phyloP scores from a whole-genome alignment of 2,329 filamentous ascomycete genomes.

The Mycogone perniciosa region DNA sequence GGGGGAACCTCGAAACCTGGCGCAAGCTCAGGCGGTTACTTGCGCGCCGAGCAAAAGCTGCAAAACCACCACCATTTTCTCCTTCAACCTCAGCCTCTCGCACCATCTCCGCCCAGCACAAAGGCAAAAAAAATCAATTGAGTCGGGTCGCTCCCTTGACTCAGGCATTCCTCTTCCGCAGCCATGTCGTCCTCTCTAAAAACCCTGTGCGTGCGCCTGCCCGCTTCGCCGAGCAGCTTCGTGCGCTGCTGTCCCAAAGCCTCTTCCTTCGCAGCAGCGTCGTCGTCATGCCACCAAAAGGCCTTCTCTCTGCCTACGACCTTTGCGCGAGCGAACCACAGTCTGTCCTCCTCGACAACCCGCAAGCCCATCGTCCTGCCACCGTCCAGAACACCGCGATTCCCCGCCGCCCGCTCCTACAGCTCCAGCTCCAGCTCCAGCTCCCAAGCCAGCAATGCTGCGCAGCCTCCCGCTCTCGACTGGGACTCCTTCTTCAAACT shows the following conservation, averaged over 20 bases:
- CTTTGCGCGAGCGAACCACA: slow-evolving; percentile 4
- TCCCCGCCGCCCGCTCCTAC: slow-evolving; percentile 7
- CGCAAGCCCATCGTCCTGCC: slow-evolving; percentile 4
- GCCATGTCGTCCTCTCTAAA: slow-evolving; percentile 27
- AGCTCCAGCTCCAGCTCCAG: slow-evolving; percentile 12
- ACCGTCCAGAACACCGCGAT: not conserved
- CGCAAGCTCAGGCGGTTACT: not conserved
- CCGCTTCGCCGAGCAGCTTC: slow-evolving; percentile 18
- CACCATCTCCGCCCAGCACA: not conserved
- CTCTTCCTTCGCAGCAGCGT: slow-evolving; percentile 23
- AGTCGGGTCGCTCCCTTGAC: not conserved
- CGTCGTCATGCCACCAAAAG: slow-evolving; percentile 13
- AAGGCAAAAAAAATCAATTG: not conserved
- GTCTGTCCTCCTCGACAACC: not conserved
- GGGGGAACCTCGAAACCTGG: no score
- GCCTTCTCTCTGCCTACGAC: not conserved
- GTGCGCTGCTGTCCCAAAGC: slow-evolving; percentile 23
- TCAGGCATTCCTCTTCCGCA: not conserved
- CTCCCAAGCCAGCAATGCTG: not conserved
- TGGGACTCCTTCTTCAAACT: slow-evolving; percentile 94
- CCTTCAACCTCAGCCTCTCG: not conserved
- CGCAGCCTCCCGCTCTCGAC: slow-evolving; percentile 43
- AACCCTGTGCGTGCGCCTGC: slow-evolving; percentile 28
- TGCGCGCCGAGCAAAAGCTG: not conserved
- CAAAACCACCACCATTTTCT: not conserved